Evolutionary conservation across 2,329 filamentous ascomycete species (phyloP), one percentile per base, ranked within the genome.

Genomic region (Fusarium staphyleae): DNA sequence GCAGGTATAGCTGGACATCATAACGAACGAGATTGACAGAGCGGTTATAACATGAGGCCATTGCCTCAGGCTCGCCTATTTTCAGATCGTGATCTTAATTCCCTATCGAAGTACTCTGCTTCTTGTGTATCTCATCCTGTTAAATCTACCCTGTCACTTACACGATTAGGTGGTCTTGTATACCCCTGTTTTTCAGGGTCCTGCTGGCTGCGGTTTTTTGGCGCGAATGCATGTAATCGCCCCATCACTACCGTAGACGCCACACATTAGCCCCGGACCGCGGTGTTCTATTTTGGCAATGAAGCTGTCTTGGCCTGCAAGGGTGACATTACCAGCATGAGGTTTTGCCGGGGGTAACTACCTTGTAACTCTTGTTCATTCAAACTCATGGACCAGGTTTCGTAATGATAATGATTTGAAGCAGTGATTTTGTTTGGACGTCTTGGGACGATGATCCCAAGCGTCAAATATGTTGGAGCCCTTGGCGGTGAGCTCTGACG

Each of bases 11-110:
- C 40, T 61, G 37, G 47, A 37, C 37, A 45, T 40, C 32, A 40
- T n/a, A 39, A 48, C n/a, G 24, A 39, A 49, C 34, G 45, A 62
- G 46, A 52, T 60, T 60, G 42, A 56, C 24, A 16, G n/a, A n/a
- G 7, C 7, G 22, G 9, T 24, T 24, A 60, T 60, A 42, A 52
- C 45, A 60, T 45, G 35, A 45, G 30, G 19, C 18, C 24, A 45
- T 19, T 52, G 22, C 34, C 42, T 44, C 52, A 32, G 33, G 33
- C 6, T 19, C 39, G 16, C 12, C 19, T 8, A 22, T 8, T 9
- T 24, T 3, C 22, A 7, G n/a, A 5, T 9, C 19, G 28, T 34
- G 12, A 26, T 15, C 13, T 13, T 22, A 5, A n/a, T 22, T 4
- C 9, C 28, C 10, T 19, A 13, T 36, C 8, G 16, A 15, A 36